Percentiles rank a stretch among this genome's conserved stretches.
phyloP scores from a whole-genome alignment of 352 stramenopile genomes.

The Phytophthora fragariaefolia region DNA sequence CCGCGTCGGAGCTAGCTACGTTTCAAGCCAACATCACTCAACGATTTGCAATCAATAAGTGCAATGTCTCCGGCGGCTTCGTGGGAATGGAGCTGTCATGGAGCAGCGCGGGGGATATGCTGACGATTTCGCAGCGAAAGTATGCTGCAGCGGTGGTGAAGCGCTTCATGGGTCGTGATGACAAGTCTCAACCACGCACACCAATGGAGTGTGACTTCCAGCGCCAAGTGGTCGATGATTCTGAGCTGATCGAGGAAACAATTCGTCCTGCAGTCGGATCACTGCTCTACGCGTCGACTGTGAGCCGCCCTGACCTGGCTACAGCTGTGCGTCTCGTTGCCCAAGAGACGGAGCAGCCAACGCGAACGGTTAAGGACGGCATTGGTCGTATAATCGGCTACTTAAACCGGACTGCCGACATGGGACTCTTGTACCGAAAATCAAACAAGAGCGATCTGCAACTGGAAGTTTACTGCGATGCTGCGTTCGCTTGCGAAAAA shows the following conservation, averaged over 20 bases:
- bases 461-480: constrained; percentile 13
- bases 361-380: neutral
- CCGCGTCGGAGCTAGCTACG: no score
- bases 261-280: constrained; percentile 5
- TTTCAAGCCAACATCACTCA: no score
- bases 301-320: constrained; percentile 7
- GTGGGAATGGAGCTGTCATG: constrained; percentile 11
- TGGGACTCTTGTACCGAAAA: neutral
- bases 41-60: constrained; percentile 12
- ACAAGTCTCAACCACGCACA: neutral
- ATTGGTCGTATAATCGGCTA: constrained; percentile 12
- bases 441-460: neutral
- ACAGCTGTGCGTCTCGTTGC: constrained; percentile 13
- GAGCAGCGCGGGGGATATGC: neutral
- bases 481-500: constrained; percentile 11
- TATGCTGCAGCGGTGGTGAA: neutral
- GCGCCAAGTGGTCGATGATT: neutral
- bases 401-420: no score
- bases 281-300: constrained; percentile 8
- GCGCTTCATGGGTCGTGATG: neutral
- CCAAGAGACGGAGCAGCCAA: constrained; percentile 18
- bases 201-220: constrained; percentile 6
- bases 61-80: neutral
- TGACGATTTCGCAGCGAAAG: constrained; percentile 11
- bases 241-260: neutral